These are phyloP conservation scores for Prunus mongolica DNA, from an alignment of 306 rosid genomes.

Conservation along the genomic window DNA sequence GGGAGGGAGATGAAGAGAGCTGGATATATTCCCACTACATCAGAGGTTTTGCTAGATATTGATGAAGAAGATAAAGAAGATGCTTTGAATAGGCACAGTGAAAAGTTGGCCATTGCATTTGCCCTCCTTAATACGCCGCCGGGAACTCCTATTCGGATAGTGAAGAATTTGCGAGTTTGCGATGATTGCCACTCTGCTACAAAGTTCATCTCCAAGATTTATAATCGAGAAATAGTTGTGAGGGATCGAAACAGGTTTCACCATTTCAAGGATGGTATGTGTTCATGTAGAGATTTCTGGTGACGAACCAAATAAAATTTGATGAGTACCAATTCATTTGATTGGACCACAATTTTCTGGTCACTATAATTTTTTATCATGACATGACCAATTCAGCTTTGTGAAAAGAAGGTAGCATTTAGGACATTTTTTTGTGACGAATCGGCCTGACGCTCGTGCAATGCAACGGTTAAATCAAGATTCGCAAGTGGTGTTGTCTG, in stretches of 20 bases:
- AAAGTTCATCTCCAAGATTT: constrained; percentile 75
- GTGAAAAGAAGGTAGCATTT: too few relatives aligned
- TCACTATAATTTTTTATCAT: neutral
- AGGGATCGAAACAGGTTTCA: constrained; percentile 88
- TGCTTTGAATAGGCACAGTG: constrained; percentile 73
- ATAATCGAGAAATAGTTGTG: constrained; percentile 65
- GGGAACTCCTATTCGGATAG: constrained; percentile 72
- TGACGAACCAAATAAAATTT: constrained; percentile 29
- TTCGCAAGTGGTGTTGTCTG: too few relatives aligned
- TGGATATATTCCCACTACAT: constrained; percentile 74
- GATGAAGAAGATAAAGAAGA: constrained; percentile 89
- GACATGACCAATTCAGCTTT: too few relatives aligned
- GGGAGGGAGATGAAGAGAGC: constrained; percentile 73
- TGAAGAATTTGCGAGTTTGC: constrained; percentile 85
- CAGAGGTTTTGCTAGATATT: constrained; percentile 79
- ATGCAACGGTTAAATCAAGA: too few relatives aligned
- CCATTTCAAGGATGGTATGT: constrained; percentile 69
- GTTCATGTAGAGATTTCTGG: constrained; percentile 88
- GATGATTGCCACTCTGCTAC: constrained; percentile 91
- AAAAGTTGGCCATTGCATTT: constrained; percentile 90
- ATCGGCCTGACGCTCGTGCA: too few relatives aligned
- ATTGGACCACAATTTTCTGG: neutral
- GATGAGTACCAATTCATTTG: neutral
- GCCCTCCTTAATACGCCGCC: constrained; percentile 68
- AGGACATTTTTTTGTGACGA: too few relatives aligned